Evolutionary conservation across 108 stramenopile genomes (phyloP).

Genomic region (Licmophora abbreviata): DNA sequence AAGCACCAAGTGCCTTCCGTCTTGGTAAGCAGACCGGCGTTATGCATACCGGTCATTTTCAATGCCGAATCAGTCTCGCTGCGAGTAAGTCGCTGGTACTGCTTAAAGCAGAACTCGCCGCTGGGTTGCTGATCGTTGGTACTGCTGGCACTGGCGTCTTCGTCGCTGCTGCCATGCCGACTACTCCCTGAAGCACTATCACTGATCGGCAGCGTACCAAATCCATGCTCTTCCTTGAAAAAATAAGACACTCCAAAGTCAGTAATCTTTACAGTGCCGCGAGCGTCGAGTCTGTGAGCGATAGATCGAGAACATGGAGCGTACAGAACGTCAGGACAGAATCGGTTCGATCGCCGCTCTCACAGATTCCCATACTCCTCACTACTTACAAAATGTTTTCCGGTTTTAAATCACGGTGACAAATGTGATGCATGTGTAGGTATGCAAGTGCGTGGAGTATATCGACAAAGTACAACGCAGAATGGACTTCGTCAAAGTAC

Average conservation of each 20-base stretch:
- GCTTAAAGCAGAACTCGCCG: constrained; percentile 14
- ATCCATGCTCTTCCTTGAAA: constrained; percentile 60
- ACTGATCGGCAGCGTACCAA: constrained; percentile 1
- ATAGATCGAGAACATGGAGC: neutral
- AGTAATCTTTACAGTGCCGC: constrained; percentile 69
- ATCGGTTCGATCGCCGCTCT: neutral
- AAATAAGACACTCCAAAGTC: constrained; percentile 89
- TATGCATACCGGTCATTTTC: constrained; percentile 41
- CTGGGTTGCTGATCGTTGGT: constrained; percentile 11
- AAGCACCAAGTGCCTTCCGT: constrained; percentile 89
- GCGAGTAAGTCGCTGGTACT: constrained; percentile 26
- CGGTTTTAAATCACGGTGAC: constrained; percentile 83
- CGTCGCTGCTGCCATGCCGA: constrained; percentile 8
- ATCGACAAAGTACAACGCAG: constrained; percentile 80
- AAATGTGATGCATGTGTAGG: constrained; percentile 76
- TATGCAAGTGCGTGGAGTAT: constrained; percentile 83
- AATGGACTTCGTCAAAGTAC: constrained; percentile 69
- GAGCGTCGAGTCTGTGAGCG: constrained; percentile 28
- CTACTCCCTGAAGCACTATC: constrained; percentile 1
- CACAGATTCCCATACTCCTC: neutral
- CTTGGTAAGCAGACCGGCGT: constrained; percentile 57
- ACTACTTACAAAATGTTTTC: constrained; percentile 61
- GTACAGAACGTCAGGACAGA: neutral
- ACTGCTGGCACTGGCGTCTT: constrained; percentile 6
- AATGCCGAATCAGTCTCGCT: constrained; percentile 50